Evolutionary conservation across 352 stramenopile genomes (phyloP).

Genomic region (Globisporangium nagaii): DNA sequence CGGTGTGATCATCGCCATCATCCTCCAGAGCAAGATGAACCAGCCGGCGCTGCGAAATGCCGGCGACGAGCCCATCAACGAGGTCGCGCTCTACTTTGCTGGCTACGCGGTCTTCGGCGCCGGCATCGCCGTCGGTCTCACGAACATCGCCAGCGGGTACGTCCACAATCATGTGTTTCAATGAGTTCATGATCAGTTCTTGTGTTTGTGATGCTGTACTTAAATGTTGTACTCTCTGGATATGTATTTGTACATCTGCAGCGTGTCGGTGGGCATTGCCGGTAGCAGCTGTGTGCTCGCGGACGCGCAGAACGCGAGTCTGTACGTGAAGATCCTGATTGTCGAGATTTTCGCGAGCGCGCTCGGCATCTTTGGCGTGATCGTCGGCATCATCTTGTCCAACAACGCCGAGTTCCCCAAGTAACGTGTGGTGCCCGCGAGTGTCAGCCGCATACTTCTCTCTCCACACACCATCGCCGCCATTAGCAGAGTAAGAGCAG

Average conservation of each 20-base stretch:
- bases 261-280: slow-evolving; percentile 96
- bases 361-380: slow-evolving; percentile 98
- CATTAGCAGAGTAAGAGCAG: background rate
- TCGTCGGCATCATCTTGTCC: slow-evolving; percentile 98
- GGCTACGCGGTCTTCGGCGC: slow-evolving; percentile 98
- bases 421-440: too few species aligned
- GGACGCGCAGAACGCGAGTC: slow-evolving; percentile 95
- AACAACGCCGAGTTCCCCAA: slow-evolving; percentile 95
- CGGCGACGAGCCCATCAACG: slow-evolving; percentile 66
- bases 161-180: slow-evolving; percentile 6
- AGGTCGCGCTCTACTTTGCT: slow-evolving; percentile 90
- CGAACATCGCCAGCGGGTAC: slow-evolving; percentile 95
- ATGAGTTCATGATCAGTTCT: background rate
- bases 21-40: slow-evolving; percentile 97
- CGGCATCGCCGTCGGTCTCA: slow-evolving; percentile 96
- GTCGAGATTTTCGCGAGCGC: slow-evolving; percentile 99
- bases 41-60: slow-evolving; percentile 54
- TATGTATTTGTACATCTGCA: slow-evolving; percentile 17
- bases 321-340: slow-evolving; percentile 99
- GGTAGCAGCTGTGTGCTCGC: slow-evolving; percentile 97
- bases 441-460: too few species aligned
- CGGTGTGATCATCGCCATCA: slow-evolving; percentile 99
- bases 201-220: too few species aligned
- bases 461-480: too few species aligned
- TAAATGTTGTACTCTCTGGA: too few species aligned